Evolutionary conservation across 2,329 filamentous ascomycete genomes (phyloP), one percentile per base, ranked within the genome.

Genomic region (Colletotrichum endophyticum): DNA sequence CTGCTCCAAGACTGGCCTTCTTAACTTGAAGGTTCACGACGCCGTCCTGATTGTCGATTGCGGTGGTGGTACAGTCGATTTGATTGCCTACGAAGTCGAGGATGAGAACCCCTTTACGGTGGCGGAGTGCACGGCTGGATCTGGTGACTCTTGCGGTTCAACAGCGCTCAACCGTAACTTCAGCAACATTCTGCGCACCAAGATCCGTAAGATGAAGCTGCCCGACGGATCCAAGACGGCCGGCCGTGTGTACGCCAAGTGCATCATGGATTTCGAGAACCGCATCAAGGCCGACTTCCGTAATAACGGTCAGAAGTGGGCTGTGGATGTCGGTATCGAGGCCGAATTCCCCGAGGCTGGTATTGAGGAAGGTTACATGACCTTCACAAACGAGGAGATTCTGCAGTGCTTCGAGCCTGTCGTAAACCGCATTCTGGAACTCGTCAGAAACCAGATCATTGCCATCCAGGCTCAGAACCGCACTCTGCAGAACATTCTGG

Each of bases 251-350:
- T 99, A 99, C 85, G 96, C 96, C 80, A 99, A 99, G 88, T 99
- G 96, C 85, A 99, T 99, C 86, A 99, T 99, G 96, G 97, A 99
- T 87, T 99, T 99, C 82, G 97, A 99, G 89, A 99, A 99, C 91
- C 91, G 97, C 85, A 98, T 99, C 91, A 99, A 99, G 90, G 97
- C 97, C 66, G 97, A 99, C 86, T 99, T 99, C 93, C 93, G 97
- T 79, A 99, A 99, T 89, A 99, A 98, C 85, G 96, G 96, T 66
- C 96, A 99, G 86, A 99, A 99, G 86, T 99, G 97, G 97, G 97
- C 97, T 61, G 96, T 99, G 25, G 97, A 99, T 84, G 97, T 99
- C 66, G 97, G 97, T 83, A 99, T 99, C 82, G 97, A 99, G 89
- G 96, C 96, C 59, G 97, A 99, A 83, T 99, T 98, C 88, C 96